Evolutionary conservation across 495 filamentous ascomycete species (phyloP), one percentile per base, ranked within the genome.

Genomic region (Trichoderma gamsii): DNA sequence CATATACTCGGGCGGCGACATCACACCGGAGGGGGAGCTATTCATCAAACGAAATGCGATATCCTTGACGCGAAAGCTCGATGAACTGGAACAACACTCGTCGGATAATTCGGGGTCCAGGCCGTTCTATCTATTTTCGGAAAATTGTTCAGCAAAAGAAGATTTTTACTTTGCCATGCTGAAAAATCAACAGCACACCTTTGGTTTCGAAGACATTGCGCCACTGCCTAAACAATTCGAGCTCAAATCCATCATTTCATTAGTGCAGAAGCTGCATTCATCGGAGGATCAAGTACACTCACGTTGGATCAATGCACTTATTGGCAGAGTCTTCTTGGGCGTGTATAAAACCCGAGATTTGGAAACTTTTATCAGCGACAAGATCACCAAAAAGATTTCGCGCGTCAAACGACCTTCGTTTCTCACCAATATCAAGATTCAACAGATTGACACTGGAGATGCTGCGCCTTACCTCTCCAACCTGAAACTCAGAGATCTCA

Each of bases 21-120:
- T 85, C 12, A 93, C 94, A 46, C 92, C 90, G 2, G 95, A 98
- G 72, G 92, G 92, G 32, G 96, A 98, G 76, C 79, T 99, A 23
- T 99, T 89, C 81, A 90, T 98, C 76, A 97, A 97, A 79, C 86
- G 94, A 64, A 98, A 98, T 75, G 94, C 94, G 59, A 91, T 99
- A 66, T 90, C 91, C 70, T 84, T 99, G 59, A 87, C 87, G 21
- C 84, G 91, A 70, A 91, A 86, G 74, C 76, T 83, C n/a, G 83
- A 85, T 70, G 84, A 83, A 44, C 76, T 86, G 21, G 89, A 88
- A 27, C 63, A 77, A 27, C 63, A 77, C 25, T 74, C 79, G 1
- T 79, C 81, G 6, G 81, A 86, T 65, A 79, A 75, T 13, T 85
- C 85, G 61, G 71, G 84, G 1, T 84, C 88, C 49, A 92, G 89